These are phyloP conservation scores for Salvia hispanica DNA, from an alignment of 257 asterid genomes.

Conservation along the genomic window DNA sequence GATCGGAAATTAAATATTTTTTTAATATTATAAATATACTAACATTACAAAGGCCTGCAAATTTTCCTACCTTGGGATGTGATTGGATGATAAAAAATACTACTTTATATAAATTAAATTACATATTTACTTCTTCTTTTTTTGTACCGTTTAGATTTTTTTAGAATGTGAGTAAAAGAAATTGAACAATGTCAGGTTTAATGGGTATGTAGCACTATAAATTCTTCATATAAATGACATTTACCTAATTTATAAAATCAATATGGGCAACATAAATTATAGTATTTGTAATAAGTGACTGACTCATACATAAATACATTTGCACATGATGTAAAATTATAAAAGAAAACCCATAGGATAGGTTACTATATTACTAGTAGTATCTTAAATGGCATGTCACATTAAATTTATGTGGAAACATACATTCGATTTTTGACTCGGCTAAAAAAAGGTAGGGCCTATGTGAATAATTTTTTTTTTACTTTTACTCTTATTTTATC, in stretches of 20 bases:
- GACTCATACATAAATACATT: background rate
- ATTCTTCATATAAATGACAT: background rate
- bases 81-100: slow-evolving; percentile 17
- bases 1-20: slow-evolving; percentile 16
- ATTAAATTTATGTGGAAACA: slow-evolving; percentile 25
- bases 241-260: background rate
- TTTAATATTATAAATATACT: background rate
- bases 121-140: background rate
- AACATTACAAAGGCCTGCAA: slow-evolving; percentile 20
- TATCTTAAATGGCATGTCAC: slow-evolving; percentile 17
- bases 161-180: no score
- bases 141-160: no score
- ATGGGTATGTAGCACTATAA: background rate
- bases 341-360: background rate
- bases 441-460: slow-evolving; percentile 11
- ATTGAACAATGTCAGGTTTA: background rate
- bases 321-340: background rate
- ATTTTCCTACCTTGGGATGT: slow-evolving; percentile 21
- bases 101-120: background rate
- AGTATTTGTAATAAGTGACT: background rate
- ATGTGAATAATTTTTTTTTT: background rate
- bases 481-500: background rate
- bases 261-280: no score
- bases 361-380: background rate
- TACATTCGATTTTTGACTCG: slow-evolving; percentile 25